Evolutionary conservation across 2,329 filamentous ascomycete genomes (phyloP).

Genomic region (Aureobasidium namibiae): DNA sequence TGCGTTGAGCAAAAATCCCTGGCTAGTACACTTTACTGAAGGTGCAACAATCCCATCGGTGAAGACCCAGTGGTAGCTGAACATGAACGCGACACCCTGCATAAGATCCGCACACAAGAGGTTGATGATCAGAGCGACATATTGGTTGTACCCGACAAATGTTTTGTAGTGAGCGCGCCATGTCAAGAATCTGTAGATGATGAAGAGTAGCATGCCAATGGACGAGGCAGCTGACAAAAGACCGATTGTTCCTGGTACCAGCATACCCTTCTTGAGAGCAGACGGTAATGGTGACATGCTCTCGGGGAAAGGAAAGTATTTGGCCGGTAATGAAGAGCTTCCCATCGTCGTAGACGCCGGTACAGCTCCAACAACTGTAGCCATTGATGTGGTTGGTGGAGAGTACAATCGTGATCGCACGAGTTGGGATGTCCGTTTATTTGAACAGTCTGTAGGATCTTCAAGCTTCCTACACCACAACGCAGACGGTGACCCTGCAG

Average conservation of each 20-base stretch:
- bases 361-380: background rate
- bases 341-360: background rate
- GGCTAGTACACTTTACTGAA: constrained; percentile 49
- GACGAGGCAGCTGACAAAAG: constrained; percentile 24
- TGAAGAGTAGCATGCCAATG: constrained; percentile 23
- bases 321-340: background rate
- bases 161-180: constrained; percentile 25
- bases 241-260: constrained; percentile 23
- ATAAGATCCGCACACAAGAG: constrained; percentile 60
- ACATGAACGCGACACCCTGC: constrained; percentile 55
- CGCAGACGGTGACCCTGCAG: background rate
- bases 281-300: constrained; percentile 19
- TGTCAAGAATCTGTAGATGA: constrained; percentile 22
- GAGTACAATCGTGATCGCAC: background rate
- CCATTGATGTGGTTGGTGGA: background rate
- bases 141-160: constrained; percentile 47
- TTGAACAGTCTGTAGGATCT: background rate
- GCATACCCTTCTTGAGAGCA: constrained; percentile 21
- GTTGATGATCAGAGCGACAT: constrained; percentile 62
- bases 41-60: constrained; percentile 47
- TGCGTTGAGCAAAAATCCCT: constrained; percentile 61
- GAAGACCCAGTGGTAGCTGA: constrained; percentile 53
- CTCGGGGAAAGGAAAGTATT: constrained; percentile 25
- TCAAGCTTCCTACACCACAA: background rate
- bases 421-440: background rate